These are phyloP conservation scores for Saccharomyces kudriavzevii DNA, from an alignment of 805 yeast genomes.

Conservation along the genomic window DNA sequence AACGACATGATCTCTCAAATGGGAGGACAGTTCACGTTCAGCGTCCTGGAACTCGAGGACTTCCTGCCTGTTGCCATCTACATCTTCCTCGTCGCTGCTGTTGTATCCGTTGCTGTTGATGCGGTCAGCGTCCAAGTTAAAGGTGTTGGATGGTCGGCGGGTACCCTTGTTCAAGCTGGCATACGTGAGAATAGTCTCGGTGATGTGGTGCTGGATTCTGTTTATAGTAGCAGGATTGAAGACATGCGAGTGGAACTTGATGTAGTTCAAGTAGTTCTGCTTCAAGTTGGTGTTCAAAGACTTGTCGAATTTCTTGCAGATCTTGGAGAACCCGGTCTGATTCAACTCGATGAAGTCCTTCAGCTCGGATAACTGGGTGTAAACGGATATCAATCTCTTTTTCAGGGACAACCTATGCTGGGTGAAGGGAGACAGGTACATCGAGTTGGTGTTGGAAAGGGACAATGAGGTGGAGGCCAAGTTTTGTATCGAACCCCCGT, in stretches of 20 bases:
- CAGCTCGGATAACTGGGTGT: constrained; percentile 71
- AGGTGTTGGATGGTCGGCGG: constrained; percentile 5
- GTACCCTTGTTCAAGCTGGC: constrained; percentile 36
- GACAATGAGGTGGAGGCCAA: neutral
- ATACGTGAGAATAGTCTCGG: constrained; percentile 45
- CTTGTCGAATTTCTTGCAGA: constrained; percentile 87
- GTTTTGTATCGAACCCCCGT: neutral
- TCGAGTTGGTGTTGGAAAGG: neutral
- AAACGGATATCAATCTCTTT: constrained; percentile 55
- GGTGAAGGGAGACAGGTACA: constrained; percentile 10
- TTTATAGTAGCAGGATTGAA: constrained; percentile 45
- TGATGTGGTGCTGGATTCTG: constrained; percentile 45
- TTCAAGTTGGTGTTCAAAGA: constrained; percentile 56
- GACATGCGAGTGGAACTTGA: constrained; percentile 42
- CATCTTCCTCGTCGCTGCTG: constrained; percentile 1
- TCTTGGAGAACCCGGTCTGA: constrained; percentile 81
- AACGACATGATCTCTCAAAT: constrained; percentile 83
- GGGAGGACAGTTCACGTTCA: constrained; percentile 39
- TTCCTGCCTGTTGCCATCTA: constrained; percentile 7
- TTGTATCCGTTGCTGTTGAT: neutral
- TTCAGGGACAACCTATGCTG: constrained; percentile 50
- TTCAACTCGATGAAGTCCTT: constrained; percentile 78
- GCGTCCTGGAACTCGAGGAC: constrained; percentile 33
- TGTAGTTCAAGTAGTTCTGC: constrained; percentile 44
- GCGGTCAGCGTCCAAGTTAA: neutral